phyloP scores from a whole-genome alignment of 2,329 filamentous ascomycete genomes.

The Byssochlamys sp. region DNA sequence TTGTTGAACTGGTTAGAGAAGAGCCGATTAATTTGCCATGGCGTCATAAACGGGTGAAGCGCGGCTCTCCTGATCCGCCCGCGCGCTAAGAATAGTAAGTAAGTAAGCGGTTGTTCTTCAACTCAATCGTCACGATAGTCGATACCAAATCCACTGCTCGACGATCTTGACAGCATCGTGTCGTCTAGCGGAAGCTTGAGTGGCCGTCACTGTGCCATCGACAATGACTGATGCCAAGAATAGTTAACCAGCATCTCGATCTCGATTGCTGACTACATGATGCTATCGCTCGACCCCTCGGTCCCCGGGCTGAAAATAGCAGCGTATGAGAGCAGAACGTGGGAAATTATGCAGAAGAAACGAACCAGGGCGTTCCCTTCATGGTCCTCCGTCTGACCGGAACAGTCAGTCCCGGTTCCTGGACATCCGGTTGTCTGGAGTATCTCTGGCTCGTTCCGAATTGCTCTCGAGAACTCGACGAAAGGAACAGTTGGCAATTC shows the following conservation, averaged over 20 bases:
- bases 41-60: not conserved
- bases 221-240: not conserved
- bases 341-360: not conserved
- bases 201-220: not conserved
- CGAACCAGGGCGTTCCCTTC: not conserved
- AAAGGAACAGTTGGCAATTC: not conserved
- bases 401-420: not conserved
- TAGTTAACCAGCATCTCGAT: not conserved
- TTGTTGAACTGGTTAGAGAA: not conserved
- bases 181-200: not conserved
- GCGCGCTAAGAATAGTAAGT: not conserved
- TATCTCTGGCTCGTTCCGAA: not conserved
- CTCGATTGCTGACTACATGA: not conserved
- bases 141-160: not conserved
- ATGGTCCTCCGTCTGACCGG: not conserved
- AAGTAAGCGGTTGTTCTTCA: not conserved
- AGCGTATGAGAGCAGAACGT: not conserved
- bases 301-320: not conserved
- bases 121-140: not conserved
- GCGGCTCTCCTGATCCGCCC: not conserved
- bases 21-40: not conserved
- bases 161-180: not conserved
- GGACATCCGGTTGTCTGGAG: not conserved
- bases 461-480: not conserved
- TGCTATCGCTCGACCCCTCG: not conserved